phyloP scores from a whole-genome alignment of 345 rosid genomes.

The Heritiera littoralis region DNA sequence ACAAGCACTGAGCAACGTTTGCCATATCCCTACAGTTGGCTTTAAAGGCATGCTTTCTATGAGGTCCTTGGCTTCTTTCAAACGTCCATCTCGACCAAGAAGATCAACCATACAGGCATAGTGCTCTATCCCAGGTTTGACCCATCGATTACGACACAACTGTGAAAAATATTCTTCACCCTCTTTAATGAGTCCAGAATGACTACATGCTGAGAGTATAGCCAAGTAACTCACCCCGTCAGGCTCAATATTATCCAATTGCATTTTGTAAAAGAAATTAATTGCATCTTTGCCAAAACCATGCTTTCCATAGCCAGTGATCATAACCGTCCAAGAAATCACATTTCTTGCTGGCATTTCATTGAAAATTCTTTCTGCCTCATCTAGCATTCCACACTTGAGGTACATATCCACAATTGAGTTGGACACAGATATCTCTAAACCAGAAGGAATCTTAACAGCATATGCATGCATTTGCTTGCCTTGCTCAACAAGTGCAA shows the following conservation, averaged over 20 bases:
- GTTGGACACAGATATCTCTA: constrained; percentile 63
- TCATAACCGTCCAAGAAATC: constrained; percentile 89
- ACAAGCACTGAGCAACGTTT: constrained; percentile 85
- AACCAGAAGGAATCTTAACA: constrained; percentile 64
- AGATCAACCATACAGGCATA: constrained; percentile 87
- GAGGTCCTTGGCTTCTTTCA: constrained; percentile 69
- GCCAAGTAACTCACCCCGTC: constrained; percentile 83
- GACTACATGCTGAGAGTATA: constrained; percentile 81
- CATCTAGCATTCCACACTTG: constrained; percentile 72
- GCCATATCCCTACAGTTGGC: constrained; percentile 80
- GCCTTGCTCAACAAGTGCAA: constrained; percentile 77
- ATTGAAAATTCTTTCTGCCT: constrained; percentile 59
- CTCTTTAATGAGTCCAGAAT: constrained; percentile 71
- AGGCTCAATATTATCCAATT: constrained; percentile 50
- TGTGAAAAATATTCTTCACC: constrained; percentile 61
- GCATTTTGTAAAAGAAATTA: constrained; percentile 55
- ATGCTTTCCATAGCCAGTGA: constrained; percentile 89
- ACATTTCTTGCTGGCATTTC: constrained; percentile 64
- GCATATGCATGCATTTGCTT: constrained; percentile 78
- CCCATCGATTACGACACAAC: constrained; percentile 38
- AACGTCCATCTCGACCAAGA: constrained; percentile 72
- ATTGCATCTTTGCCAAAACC: constrained; percentile 74
- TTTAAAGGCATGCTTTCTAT: constrained; percentile 66
- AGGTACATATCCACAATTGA: constrained; percentile 87
- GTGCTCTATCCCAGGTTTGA: constrained; percentile 71